phyloP scores from a whole-genome alignment of 495 filamentous ascomycete species.

The Astrothelium macrocarpum region DNA sequence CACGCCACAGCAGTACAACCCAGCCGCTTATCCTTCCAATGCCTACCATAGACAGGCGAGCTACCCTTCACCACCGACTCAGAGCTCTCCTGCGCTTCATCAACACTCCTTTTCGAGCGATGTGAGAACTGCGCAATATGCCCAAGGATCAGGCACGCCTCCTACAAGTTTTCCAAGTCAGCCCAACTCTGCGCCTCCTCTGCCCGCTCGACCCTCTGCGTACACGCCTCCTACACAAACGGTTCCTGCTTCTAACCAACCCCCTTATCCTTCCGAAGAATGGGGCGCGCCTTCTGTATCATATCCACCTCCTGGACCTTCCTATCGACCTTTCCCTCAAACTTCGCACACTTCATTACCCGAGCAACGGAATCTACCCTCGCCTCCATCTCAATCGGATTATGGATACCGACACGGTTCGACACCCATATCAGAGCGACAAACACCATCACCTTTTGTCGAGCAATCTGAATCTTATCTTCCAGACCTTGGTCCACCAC shows the following conservation, averaged over 20 bases:
- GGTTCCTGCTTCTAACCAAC: not conserved
- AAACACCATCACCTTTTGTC: constrained; percentile 24
- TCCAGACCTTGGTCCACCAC: constrained; percentile 34
- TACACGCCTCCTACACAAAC: not conserved
- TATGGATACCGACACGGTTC: constrained; percentile 28
- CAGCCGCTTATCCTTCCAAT: constrained; percentile 45
- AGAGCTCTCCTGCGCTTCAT: not conserved
- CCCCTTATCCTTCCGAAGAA: constrained; percentile 3
- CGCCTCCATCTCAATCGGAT: constrained; percentile 39
- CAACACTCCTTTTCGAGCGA: not conserved
- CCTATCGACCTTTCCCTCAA: not conserved
- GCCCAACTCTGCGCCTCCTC: not conserved
- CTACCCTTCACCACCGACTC: not conserved
- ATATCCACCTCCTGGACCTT: not conserved
- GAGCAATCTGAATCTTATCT: constrained; percentile 29
- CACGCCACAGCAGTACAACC: constrained; percentile 59
- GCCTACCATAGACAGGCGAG: constrained; percentile 8
- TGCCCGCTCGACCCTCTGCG: not conserved
- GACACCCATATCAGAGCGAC: constrained; percentile 27
- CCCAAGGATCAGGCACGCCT: not conserved
- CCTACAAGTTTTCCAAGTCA: not conserved
- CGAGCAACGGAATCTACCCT: constrained; percentile 39
- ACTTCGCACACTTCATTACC: not conserved
- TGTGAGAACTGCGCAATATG: not conserved
- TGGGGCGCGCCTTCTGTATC: not conserved